Conservation (phyloP, 1,284 basidiomycete species). For the Irpex sp. region DNA sequence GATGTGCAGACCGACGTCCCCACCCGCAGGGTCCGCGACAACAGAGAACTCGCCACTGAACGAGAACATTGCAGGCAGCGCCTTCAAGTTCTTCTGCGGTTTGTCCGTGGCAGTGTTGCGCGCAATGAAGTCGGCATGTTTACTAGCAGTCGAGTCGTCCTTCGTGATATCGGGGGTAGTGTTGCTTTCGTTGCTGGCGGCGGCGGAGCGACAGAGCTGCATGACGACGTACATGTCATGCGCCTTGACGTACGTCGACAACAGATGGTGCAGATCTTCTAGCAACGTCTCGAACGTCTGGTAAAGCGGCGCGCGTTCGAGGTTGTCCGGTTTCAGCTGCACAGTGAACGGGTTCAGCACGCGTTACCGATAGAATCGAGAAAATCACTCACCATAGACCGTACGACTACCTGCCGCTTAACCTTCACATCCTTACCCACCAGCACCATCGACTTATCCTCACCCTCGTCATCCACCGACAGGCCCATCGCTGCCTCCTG, state of each 20-base stretch:
- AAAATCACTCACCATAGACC: neutral
- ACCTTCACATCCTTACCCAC: neutral
- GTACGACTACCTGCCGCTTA: neutral
- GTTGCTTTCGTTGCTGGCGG: neutral
- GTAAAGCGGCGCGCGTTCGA: conserved; percentile 31
- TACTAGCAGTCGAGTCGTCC: too few relatives aligned
- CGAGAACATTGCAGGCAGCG: conserved; percentile 31
- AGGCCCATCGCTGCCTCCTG: neutral
- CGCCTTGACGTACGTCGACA: conserved; percentile 36
- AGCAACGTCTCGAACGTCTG: conserved; percentile 34
- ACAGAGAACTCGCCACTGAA: conserved; percentile 56
- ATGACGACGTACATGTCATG: conserved; percentile 34
- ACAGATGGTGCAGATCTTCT: conserved; percentile 32
- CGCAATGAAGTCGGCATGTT: too few relatives aligned
- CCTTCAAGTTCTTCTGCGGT: neutral
- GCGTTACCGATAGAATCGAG: neutral
- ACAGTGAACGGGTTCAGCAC: neutral
- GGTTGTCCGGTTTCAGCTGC: neutral
- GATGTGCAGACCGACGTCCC: conserved; percentile 32
- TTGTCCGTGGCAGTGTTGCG: neutral
- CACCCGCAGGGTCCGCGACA: conserved; percentile 38
- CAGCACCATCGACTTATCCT: too few relatives aligned
- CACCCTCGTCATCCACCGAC: too few relatives aligned
- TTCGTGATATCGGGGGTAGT: too few relatives aligned
- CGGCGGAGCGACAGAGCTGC: neutral